Base-by-base conservation (phyloP, 2,329 filamentous ascomycete species). In the Fusarium tuaranense region DNA sequence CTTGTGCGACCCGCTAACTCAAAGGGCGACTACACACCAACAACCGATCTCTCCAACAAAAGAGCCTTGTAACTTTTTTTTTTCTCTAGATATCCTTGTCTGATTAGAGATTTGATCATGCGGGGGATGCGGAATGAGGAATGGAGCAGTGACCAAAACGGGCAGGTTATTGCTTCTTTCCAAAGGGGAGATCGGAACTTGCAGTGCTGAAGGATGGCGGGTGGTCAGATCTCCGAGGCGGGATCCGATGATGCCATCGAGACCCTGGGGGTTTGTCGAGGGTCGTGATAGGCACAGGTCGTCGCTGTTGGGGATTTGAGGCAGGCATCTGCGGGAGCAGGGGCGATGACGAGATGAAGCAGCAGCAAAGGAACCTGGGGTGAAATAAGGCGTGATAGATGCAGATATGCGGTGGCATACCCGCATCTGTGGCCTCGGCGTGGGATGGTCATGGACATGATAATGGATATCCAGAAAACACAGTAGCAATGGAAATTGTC, bases 281-380 rank as follows among this genome's bases (percentile, higher is more conserved):
- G 30, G 39, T 13, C 63, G 27, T 77, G 72, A 71, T 70, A 73
- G 71, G 69, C 22, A 59, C 39, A 25, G 25, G n/a, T 44, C 63
- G 34, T 71, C 30, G 36, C 61, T 65, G 66, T 67, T 64, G 55
- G 32, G 25, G 30, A 22, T 44, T 67, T 12, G 30, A 39, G 53
- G 64, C 65, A 65, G 68, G 63, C 69, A 74, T 72, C 20, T 27
- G 25, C 36, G 34, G 38, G 36, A 72, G 51, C 73, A 58, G 59
- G 74, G 74, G 73, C 69, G 67, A 76, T 76, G 73, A 10, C 73
- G 71, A 72, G 41, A 72, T 76, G 51, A 32, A 39, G 53, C 68
- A 34, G 12, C 12, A 36, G 30, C 30, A 27, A 68, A 51, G 65
- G 44, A 62, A 66, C 41, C 55, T 64, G 59, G 38, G 55, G 22